These are phyloP conservation scores for Apiospora arundinis DNA, from an alignment of 2,329 filamentous ascomycete genomes.

Conservation along the genomic window DNA sequence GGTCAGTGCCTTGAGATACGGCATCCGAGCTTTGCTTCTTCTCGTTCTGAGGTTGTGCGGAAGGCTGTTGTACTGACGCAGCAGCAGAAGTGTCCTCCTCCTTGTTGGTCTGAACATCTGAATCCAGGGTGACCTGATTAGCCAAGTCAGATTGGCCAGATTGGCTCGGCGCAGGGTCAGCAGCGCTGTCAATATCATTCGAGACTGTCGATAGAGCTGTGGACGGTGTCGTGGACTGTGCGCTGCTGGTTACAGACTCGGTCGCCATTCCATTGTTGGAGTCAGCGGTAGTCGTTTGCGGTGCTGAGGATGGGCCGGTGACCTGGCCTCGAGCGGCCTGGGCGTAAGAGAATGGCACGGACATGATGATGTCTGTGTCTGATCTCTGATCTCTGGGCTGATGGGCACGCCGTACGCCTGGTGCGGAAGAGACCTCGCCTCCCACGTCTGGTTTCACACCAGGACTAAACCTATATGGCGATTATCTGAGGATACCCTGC, in stretches of 20 bases:
- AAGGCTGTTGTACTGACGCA: not conserved
- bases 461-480: conserved; percentile 13
- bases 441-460: conserved; percentile 20
- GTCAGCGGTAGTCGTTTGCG: conserved; percentile 28
- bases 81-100: conserved; percentile 1
- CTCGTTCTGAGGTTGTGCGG: conserved; percentile 21
- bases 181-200: conserved; percentile 41
- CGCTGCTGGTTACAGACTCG: conserved; percentile 42
- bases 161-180: conserved; percentile 8
- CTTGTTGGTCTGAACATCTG: not conserved
- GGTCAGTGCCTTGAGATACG: conserved; percentile 46
- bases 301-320: conserved; percentile 41
- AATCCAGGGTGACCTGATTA: conserved; percentile 27
- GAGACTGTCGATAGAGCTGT: conserved; percentile 45
- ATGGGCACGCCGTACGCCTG: conserved; percentile 17
- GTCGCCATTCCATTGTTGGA: conserved; percentile 40
- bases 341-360: conserved; percentile 81
- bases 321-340: conserved; percentile 88
- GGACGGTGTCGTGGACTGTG: conserved; percentile 42
- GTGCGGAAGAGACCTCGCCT: conserved; percentile 21
- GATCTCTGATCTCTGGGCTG: not conserved
- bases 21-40: conserved; percentile 33
- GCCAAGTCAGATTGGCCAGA: conserved; percentile 29
- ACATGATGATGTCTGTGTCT: conserved; percentile 48
- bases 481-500: not conserved